Base-by-base conservation (phyloP, 176 grass and related monocot species). In the Hordeum marinum region DNA sequence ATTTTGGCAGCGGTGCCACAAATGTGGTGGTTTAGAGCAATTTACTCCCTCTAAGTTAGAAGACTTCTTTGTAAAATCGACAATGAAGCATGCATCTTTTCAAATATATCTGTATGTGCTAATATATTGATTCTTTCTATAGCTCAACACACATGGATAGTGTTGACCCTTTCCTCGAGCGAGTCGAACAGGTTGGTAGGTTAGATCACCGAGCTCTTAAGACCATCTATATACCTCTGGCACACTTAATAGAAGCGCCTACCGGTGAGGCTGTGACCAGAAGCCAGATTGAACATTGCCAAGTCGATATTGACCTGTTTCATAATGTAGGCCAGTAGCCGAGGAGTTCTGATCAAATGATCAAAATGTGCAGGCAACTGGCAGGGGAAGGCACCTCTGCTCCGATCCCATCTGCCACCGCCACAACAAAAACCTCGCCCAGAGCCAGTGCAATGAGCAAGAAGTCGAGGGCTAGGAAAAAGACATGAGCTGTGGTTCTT, bases 111-210 rank as follows among this genome's bases (percentile, higher is more conserved):
- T n/a, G n/a, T 6, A 41, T 36, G 43, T 81, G 35, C 83, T 79
- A 61, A 31, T 64, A 31, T 64, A 64, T 64, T 13, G 43, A 64
- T 15, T 6, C 29, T 64, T 57, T 69, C 3, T 81, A 27, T 69
- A 97, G 92, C 73, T 92, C 69, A 1, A 80, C 1, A 62, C 80
- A 68, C 17, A 68, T 36, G 61, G 61, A 29, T 63, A 31, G 11
- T 8, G 1, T 87, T 0, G 41, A 79, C 13, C 79, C 78, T 80
- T 79, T 85, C 15, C 9, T 88, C 12, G 45, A 89, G 50, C 76
- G 68, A 81, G 57, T 78, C 11, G 84, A 91, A 40, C 81, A 83
- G 27, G 67, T 64, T 17, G 59, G 80, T 43, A 89, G 42, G 9
- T 81, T 63, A 65, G 66, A 73, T 57, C 24, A 52, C 41, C 41